Base-by-base conservation (phyloP, 1,139 yeast genomes). In the Saccharomyces hybrid region DNA sequence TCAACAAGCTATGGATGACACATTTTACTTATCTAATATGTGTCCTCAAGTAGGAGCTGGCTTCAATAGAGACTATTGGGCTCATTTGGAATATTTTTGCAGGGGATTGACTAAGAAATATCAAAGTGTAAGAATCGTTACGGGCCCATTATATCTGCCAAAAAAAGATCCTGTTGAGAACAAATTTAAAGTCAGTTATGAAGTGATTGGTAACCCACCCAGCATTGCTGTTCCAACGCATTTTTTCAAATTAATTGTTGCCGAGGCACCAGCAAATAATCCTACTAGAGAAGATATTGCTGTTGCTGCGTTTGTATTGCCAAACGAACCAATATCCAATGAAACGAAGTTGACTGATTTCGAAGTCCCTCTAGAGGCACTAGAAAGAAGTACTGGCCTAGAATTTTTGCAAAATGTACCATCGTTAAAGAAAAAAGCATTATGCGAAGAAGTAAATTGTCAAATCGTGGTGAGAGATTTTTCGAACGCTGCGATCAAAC, bases 31-130 rank as follows among this genome's bases (percentile, higher is more conserved):
- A 64, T 83, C 96, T 21, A 93, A 93, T 70, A 93, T 93, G 78
- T 82, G 96, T 9, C 99, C 99, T 0, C 99, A 93, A 71, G 96
- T 93, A 1, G 99, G 99, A 5, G 96, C 87, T 4, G 99, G 99
- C 0, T 93, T 93, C 75, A 93, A 93, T 72, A 78, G 99, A 61
- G 98, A 93, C 70, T 90, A 85, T 64, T 93, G 99, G 99, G 96
- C 97, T 0, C 96, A 90, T 71, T 82, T 95, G 58, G 99, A 93
- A 71, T 88, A 88, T 64, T 93, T 93, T 68, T 83, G 85, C 53
- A 78, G 99, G 58, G 77, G 88, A 54, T 76, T 93, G 60, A 86
- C 96, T 4, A 65, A 72, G 19, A 76, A 76, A 53, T 93, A 87
- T 70, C 80, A 79, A 55, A 78, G 83, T 52, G 96, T 95, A 12